These are phyloP conservation scores for Crucibulum laeve DNA, from an alignment of 768 basidiomycete species.

Conservation along the genomic window DNA sequence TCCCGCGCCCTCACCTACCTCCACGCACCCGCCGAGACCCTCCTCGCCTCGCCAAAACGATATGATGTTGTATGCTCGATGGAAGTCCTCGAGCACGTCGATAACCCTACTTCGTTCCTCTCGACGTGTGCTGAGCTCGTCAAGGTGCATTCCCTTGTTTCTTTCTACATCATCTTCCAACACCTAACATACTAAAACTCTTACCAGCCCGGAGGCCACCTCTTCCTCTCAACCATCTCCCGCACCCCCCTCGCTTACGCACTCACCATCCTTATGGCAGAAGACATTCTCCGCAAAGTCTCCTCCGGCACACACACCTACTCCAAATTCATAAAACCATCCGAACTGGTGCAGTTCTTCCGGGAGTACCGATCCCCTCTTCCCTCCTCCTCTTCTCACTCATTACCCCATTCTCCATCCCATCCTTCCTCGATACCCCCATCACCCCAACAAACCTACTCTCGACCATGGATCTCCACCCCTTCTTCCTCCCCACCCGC, in stretches of 20 bases:
- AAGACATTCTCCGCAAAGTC: slow-evolving; percentile 77
- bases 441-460: slow-evolving; percentile 9
- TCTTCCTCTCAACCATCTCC: slow-evolving; percentile 93
- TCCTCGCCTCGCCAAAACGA: slow-evolving; percentile 57
- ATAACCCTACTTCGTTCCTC: slow-evolving; percentile 84
- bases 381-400: too few species aligned
- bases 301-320: slow-evolving; percentile 88
- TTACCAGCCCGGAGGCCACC: slow-evolving; percentile 85
- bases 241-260: slow-evolving; percentile 55
- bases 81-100: slow-evolving; percentile 98
- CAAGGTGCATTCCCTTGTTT: slow-evolving; percentile 52
- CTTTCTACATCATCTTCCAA: neutral
- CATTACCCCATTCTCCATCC: too few species aligned
- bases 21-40: slow-evolving; percentile 69
- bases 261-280: slow-evolving; percentile 63
- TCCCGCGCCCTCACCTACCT: slow-evolving; percentile 55
- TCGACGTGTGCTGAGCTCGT: slow-evolving; percentile 77
- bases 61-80: slow-evolving; percentile 96
- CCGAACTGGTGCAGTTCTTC: slow-evolving; percentile 84
- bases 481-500: slow-evolving; percentile 43
- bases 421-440: too few species aligned
- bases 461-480: slow-evolving; percentile 56
- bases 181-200: neutral
- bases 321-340: slow-evolving; percentile 84
- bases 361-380: slow-evolving; percentile 41